phyloP scores from a whole-genome alignment of 139 green algal genomes.

The Micractinium sp. region DNA sequence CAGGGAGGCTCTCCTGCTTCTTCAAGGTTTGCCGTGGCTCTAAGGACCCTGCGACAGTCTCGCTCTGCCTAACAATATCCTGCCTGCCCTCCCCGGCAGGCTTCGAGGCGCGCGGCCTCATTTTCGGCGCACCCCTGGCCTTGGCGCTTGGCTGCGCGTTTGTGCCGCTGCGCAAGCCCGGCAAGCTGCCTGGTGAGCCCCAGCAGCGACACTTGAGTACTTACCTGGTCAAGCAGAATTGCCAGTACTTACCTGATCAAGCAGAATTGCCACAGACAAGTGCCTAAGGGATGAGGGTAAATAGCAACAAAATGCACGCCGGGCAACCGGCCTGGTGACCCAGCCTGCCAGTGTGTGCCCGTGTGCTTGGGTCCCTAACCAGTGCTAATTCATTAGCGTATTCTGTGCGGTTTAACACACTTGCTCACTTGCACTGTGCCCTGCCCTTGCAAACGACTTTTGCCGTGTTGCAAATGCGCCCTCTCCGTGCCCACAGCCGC shows the following conservation, averaged over 20 bases:
- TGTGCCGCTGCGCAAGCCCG: conserved; percentile 95
- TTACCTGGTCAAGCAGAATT: background rate
- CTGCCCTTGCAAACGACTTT: background rate
- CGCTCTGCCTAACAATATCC: background rate
- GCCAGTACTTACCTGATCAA: background rate
- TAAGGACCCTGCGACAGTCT: no score
- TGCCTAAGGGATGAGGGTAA: no score
- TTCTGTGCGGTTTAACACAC: no score
- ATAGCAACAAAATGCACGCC: no score
- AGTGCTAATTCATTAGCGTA: no score
- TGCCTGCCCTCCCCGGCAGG: conserved; percentile 61
- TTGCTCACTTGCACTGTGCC: no score
- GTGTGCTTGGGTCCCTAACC: no score
- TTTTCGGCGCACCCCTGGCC: conserved; percentile 97
- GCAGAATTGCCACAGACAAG: background rate
- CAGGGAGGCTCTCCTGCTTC: no score
- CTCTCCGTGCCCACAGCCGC: no score
- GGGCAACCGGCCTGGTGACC: no score
- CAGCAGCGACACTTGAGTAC: background rate
- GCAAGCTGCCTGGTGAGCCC: conserved; percentile 93
- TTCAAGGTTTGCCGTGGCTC: no score
- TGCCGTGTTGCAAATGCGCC: background rate
- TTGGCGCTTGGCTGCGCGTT: conserved; percentile 87
- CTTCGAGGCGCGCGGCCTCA: conserved; percentile 97
- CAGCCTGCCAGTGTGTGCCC: no score